Percentiles rank a stretch among this genome's conserved stretches.
phyloP scores from a whole-genome alignment of 164 flowering plant species.

The Paratinospora sagittata region DNA sequence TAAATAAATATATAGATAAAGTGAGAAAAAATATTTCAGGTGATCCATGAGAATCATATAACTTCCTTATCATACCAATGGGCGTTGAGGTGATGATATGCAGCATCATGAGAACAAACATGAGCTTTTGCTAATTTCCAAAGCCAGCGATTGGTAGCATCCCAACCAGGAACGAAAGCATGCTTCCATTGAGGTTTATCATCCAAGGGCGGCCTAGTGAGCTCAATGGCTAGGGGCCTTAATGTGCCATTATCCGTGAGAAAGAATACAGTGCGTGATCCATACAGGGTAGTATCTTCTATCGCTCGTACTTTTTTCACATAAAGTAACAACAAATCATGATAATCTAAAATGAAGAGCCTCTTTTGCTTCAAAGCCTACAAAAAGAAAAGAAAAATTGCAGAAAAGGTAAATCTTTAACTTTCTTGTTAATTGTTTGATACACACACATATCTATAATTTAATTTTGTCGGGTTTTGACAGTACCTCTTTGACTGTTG shows the following conservation, averaged over 20 bases:
- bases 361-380: slow-evolving; percentile 51
- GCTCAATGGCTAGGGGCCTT: slow-evolving; percentile 64
- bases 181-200: slow-evolving; percentile 45
- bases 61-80: slow-evolving; percentile 50
- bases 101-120: slow-evolving; percentile 57
- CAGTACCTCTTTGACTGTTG: slow-evolving; percentile 34
- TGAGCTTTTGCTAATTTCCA: slow-evolving; percentile 80
- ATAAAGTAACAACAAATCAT: slow-evolving; percentile 51
- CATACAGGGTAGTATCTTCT: slow-evolving; percentile 52
- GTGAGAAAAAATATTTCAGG: no score
- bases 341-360: slow-evolving; percentile 57
- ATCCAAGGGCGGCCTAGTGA: slow-evolving; percentile 40
- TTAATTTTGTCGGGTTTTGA: no score
- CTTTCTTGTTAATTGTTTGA: no score
- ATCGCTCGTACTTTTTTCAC: slow-evolving; percentile 39
- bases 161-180: slow-evolving; percentile 37
- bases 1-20: no score
- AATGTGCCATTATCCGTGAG: slow-evolving; percentile 38
- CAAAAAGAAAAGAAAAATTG: background rate
- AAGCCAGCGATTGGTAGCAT: slow-evolving; percentile 48
- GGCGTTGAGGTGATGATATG: slow-evolving; percentile 56
- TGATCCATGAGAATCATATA: no score
- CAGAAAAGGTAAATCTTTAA: no score
- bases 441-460: no score
- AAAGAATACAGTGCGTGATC: slow-evolving; percentile 64